phyloP scores from a whole-genome alignment of 2,329 filamentous ascomycete genomes.

The Fusarium zealandicum region DNA sequence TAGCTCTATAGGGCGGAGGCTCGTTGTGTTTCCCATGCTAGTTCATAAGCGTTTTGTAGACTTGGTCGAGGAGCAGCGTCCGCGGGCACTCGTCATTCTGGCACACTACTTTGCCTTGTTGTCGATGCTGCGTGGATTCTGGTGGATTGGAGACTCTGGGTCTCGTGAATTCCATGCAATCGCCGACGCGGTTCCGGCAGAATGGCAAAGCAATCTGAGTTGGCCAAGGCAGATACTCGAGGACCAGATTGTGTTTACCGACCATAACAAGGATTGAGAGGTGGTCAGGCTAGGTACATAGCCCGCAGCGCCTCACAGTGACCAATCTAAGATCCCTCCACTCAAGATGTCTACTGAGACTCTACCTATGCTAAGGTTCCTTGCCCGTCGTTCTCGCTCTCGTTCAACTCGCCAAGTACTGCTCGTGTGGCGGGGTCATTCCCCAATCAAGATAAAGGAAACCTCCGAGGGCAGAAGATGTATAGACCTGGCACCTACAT shows the following conservation, averaged over 20 bases:
- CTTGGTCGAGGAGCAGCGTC: conserved; percentile 30
- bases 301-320: neutral
- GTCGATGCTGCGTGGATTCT: conserved; percentile 17
- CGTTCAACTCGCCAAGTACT: neutral
- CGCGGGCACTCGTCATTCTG: conserved; percentile 33
- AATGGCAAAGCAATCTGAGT: conserved; percentile 12
- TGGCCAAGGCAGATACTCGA: conserved; percentile 15
- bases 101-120: conserved; percentile 36
- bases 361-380: neutral
- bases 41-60: conserved; percentile 24
- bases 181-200: conserved; percentile 5
- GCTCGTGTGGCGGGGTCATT: neutral
- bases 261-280: neutral
- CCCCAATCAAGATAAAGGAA: too few relatives aligned
- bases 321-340: too few relatives aligned
- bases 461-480: too few relatives aligned
- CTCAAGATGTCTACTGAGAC: neutral
- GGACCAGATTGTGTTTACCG: neutral
- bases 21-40: conserved; percentile 33
- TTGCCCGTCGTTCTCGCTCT: conserved; percentile 4
- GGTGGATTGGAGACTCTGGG: conserved; percentile 34
- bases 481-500: too few relatives aligned
- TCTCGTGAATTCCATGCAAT: conserved; percentile 27
- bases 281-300: neutral
- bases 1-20: conserved; percentile 9